Evolutionary conservation across 768 basidiomycete genomes (phyloP), one percentile per base, ranked within the genome.

Genomic region (Sporobolomyces pararoseus): DNA sequence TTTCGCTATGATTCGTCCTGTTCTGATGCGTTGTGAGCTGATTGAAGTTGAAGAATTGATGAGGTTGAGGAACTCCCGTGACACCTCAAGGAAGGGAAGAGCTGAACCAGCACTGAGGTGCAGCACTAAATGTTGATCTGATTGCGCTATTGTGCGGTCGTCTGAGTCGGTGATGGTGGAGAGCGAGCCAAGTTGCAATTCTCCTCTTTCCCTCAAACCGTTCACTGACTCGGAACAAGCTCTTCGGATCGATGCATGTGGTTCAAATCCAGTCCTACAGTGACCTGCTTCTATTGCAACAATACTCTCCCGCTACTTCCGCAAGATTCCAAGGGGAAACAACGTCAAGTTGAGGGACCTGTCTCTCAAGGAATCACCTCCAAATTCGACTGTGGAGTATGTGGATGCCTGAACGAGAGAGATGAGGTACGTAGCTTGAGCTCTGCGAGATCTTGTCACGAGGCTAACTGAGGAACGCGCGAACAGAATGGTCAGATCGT

Each of bases 401-500:
- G 77, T 57, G 73, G 65, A 5, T 68, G 71, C 77, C 86, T 86
- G 85, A 93, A 91, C 78, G 84, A 86, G 53, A 89, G 84, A 77
- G 85, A 88, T 74, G 79, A 58, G 29, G 66, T 68, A 23, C 14
- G 66, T n/a, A n/a, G n/a, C n/a, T n/a, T 27, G 14, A 49, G 4
- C 5, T 16, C 17, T 13, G 9, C 39, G 39, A 42, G 39, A 42
- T 42, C 10, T 42, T 42, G 9, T 17, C 10, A 42, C 39, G 17
- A 17, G 39, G 39, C 17, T 42, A 9, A 9, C 39, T n/a, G n/a
- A n/a, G n/a, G n/a, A n/a, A n/a, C n/a, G n/a, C n/a, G n/a, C n/a
- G n/a, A n/a, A 23, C 53, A 84, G 59, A 78, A 81, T 17, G 91
- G 91, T 44, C 85, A 91, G 72, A 90, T 94, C 72, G 75, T 88